Percentiles rank a stretch among this genome's conserved stretches.
Evolutionary conservation across 768 basidiomycete species (phyloP).

Genomic region (Imleria badia): DNA sequence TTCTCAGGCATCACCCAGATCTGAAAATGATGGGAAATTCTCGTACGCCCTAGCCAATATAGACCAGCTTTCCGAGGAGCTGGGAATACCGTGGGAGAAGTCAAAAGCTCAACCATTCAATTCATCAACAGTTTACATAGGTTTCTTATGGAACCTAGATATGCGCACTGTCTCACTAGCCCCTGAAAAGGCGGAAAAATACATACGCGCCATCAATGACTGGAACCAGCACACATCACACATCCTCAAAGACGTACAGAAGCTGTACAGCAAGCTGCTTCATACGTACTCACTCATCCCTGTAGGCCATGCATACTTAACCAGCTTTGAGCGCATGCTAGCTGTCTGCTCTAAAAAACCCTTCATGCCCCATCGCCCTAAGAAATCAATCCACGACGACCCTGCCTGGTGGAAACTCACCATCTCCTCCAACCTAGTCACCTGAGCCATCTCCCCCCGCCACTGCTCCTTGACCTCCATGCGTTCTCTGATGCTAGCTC

Average conservation of each 20-base stretch:
- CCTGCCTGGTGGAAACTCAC: slow-evolving; percentile 9
- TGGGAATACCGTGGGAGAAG: background rate
- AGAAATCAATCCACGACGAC: background rate
- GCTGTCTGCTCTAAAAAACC: slow-evolving; percentile 27
- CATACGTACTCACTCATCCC: slow-evolving; percentile 23
- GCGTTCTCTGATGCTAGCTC: too few relatives aligned
- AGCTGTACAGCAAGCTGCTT: background rate
- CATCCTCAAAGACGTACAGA: background rate
- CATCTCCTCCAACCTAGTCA: too few relatives aligned
- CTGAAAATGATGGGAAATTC: background rate
- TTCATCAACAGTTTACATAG: background rate
- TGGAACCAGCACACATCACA: too few relatives aligned
- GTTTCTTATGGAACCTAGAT: background rate
- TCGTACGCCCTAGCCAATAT: background rate
- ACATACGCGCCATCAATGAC: too few relatives aligned
- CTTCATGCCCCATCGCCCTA: slow-evolving; percentile 27
- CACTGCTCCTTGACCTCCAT: too few relatives aligned
- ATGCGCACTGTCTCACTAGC: too few relatives aligned
- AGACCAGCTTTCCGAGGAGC: rapidly evolving
- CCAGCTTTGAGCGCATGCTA: slow-evolving; percentile 41
- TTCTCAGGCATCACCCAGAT: rapidly evolving
- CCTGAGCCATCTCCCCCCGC: too few relatives aligned
- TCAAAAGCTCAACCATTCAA: background rate
- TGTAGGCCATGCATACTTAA: slow-evolving; percentile 39
- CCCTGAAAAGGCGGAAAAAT: background rate